Conservation (phyloP, 2,329 filamentous ascomycete genomes). For the Saccharata proteae region DNA sequence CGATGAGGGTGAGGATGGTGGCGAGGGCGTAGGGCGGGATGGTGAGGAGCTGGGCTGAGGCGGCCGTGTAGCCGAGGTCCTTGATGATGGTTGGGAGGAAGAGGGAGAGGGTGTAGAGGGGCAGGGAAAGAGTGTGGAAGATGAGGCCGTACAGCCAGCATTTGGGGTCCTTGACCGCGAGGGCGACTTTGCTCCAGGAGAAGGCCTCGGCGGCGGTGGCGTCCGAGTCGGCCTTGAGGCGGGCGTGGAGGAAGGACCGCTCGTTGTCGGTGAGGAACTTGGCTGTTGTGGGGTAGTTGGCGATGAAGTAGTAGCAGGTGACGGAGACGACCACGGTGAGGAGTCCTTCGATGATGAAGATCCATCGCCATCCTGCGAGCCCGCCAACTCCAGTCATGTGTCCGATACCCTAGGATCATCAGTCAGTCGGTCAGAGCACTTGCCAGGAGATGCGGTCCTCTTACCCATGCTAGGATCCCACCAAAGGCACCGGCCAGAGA, state of each 20-base stretch:
- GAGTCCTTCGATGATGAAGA: slow-evolving; percentile 28
- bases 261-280: slow-evolving; percentile 43
- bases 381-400: slow-evolving; percentile 48
- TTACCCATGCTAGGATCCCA: slow-evolving; percentile 49
- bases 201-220: slow-evolving; percentile 58
- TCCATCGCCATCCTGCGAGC: slow-evolving; percentile 28
- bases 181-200: slow-evolving; percentile 51
- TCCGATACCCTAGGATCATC: slow-evolving; percentile 41
- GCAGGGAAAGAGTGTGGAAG: slow-evolving; percentile 60
- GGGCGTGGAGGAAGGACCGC: slow-evolving; percentile 45
- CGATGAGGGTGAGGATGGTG: slow-evolving; percentile 23
- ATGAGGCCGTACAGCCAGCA: slow-evolving; percentile 61
- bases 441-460: too few relatives aligned
- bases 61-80: slow-evolving; percentile 30
- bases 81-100: slow-evolving; percentile 39
- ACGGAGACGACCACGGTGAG: slow-evolving; percentile 23
- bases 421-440: too few relatives aligned
- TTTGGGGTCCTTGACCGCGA: slow-evolving; percentile 54
- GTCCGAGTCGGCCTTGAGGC: slow-evolving; percentile 57
- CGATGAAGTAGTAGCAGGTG: slow-evolving; percentile 44
- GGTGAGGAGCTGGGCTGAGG: slow-evolving; percentile 33
- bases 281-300: slow-evolving; percentile 51
- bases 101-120: slow-evolving; percentile 25
- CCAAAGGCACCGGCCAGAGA: slow-evolving; percentile 49
- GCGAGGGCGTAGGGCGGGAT: slow-evolving; percentile 32